Percentiles rank a stretch among this genome's conserved stretches.
These are phyloP conservation scores for Calocybe gambosa DNA, from an alignment of 1,284 basidiomycete species.

Conservation along the genomic window DNA sequence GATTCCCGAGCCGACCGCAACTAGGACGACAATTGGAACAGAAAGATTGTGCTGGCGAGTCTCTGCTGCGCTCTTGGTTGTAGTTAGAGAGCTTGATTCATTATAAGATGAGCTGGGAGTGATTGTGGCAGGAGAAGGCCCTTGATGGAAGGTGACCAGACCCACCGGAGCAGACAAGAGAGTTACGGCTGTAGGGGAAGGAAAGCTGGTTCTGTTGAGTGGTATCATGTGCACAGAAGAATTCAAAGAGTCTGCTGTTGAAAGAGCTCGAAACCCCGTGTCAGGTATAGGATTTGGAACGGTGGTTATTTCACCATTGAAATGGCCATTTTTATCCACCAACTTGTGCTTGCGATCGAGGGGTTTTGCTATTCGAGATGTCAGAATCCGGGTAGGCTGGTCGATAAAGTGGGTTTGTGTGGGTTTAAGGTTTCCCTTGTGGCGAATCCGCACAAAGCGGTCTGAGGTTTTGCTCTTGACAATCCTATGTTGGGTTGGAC, in stretches of 20 bases:
- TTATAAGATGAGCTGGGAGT: slow-evolving; percentile 11
- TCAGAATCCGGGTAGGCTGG: background rate
- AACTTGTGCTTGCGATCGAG: slow-evolving; percentile 11
- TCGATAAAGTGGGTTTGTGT: background rate
- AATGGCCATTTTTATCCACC: slow-evolving; percentile 22
- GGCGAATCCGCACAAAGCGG: slow-evolving; percentile 15
- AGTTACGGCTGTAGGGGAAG: slow-evolving; percentile 12
- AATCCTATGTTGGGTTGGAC: background rate
- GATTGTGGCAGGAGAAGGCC: slow-evolving; percentile 17
- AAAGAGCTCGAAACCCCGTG: slow-evolving; percentile 27
- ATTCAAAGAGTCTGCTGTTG: slow-evolving; percentile 4
- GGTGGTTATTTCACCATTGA: slow-evolving; percentile 28
- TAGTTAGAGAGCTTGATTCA: slow-evolving; percentile 4
- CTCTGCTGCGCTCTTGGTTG: slow-evolving; percentile 10
- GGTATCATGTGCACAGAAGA: slow-evolving; percentile 11
- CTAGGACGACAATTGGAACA: slow-evolving; percentile 44
- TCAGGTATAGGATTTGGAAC: slow-evolving; percentile 55
- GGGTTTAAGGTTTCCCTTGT: slow-evolving; percentile 5
- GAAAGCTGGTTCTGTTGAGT: slow-evolving; percentile 15
- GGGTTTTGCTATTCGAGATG: slow-evolving; percentile 1
- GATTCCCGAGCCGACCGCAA: slow-evolving; percentile 51
- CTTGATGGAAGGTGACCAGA: slow-evolving; percentile 3
- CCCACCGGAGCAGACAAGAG: slow-evolving; percentile 11
- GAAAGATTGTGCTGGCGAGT: slow-evolving; percentile 21
- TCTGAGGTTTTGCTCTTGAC: slow-evolving; percentile 9